Evolutionary conservation across 2,329 filamentous ascomycete species (phyloP), one percentile per base, ranked within the genome.

Genomic region (Penicillium sp.): DNA sequence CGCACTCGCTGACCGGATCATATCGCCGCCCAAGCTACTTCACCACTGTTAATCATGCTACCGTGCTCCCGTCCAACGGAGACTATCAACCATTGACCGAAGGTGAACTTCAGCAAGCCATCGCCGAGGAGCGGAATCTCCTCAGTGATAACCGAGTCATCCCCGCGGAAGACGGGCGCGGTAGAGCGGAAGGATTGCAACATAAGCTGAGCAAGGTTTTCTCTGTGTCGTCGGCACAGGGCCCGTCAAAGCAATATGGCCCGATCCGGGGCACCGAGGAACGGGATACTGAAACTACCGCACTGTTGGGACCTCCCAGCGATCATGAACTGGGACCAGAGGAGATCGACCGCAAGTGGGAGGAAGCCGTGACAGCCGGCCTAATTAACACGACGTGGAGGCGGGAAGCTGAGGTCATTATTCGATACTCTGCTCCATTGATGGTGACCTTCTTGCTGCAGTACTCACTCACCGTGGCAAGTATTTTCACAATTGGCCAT

Each of bases 321-420:
- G 79, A 80, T 11, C 78, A 81, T 22, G 78, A 78, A 41, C 80
- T 80, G 57, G 80, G 78, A 5, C 78, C 82, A 4, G 85, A 86
- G 48, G 81, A 84, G 54, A 81, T 93, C 53, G 86, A 89, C 66
- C 83, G 87, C 68, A 89, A 91, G 71, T 96, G 92, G 92, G 89
- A 94, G 63, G 90, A 92, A 62, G 94, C 93, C 0, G 90, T 97
- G 11, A 84, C 86, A 0, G 85, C 89, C 0, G 92, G 92, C 11
- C 85, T 87, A 71, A 93, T 98, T 65, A 88, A 89, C 55, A 97
- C 93, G 4, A 96, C 92, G 5, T 98, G 93, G 92, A 88, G 90
- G 75, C 87, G 93, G 63, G 94, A 98, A 80, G 83, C 90, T 43
- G 92, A 93, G 78, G 92, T 92, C 1, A 83, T 98, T 42, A 79